phyloP scores from a whole-genome alignment of 495 filamentous ascomycete species.

The Peziza echinospora region DNA sequence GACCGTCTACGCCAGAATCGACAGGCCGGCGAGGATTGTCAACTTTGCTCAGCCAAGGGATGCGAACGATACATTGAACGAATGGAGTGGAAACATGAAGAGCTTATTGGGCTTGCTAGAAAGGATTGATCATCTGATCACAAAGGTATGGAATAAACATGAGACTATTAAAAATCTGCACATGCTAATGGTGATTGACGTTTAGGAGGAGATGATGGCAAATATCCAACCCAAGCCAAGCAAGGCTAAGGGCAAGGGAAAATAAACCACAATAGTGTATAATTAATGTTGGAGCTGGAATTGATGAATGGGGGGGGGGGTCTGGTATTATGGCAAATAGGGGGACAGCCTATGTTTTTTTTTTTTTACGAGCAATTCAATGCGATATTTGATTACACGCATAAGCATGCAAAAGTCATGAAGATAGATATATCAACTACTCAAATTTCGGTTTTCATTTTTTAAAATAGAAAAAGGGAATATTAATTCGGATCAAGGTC shows the following conservation, averaged over 20 bases:
- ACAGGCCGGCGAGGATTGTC: slow-evolving; percentile 75
- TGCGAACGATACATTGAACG: slow-evolving; percentile 93
- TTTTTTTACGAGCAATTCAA: too few species aligned
- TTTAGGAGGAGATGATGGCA: slow-evolving; percentile 94
- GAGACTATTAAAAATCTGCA: neutral
- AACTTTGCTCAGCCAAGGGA: slow-evolving; percentile 83
- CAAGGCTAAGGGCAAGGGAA: neutral
- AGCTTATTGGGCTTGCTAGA: slow-evolving; percentile 76
- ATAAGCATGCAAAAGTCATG: too few species aligned
- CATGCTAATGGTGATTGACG: slow-evolving; percentile 3
- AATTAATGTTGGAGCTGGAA: too few species aligned
- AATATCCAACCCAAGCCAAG: slow-evolving; percentile 54
- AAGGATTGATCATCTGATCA: slow-evolving; percentile 92
- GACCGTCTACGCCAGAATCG: slow-evolving; percentile 95
- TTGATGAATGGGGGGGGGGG: too few species aligned
- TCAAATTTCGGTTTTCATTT: too few species aligned
- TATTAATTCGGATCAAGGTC: too few species aligned
- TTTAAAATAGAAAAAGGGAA: too few species aligned
- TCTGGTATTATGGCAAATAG: too few species aligned
- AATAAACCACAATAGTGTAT: too few species aligned
- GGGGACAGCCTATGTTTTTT: too few species aligned
- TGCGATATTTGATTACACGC: too few species aligned
- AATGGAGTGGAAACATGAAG: slow-evolving; percentile 99
- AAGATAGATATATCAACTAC: too few species aligned
- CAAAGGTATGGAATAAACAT: slow-evolving; percentile 32